phyloP scores from a whole-genome alignment of 2,329 filamentous ascomycete species.

The Bipolaris gigantea region DNA sequence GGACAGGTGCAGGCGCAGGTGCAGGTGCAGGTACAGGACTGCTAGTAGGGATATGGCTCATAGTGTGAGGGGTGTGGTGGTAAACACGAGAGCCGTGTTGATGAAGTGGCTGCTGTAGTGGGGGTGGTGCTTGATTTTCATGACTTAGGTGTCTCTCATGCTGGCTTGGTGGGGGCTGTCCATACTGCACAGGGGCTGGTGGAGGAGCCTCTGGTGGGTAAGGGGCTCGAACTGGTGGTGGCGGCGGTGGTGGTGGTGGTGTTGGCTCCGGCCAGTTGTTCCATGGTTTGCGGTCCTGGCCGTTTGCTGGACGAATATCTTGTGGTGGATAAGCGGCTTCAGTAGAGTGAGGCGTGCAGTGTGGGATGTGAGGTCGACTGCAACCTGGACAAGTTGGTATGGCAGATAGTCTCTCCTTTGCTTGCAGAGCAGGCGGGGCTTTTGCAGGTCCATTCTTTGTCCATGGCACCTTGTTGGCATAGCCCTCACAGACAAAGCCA shows the following conservation, averaged over 20 bases:
- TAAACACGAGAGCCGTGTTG: slow-evolving; percentile 39
- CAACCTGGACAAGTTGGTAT: slow-evolving; percentile 25
- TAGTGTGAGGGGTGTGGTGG: slow-evolving; percentile 34
- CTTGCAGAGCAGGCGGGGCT: slow-evolving; percentile 69
- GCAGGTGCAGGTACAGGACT: slow-evolving; percentile 14
- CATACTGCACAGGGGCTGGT: slow-evolving; percentile 22
- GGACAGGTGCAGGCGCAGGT: slow-evolving; percentile 13
- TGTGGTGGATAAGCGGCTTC: slow-evolving; percentile 19
- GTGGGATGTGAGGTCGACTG: slow-evolving; percentile 33
- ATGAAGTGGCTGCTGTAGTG: slow-evolving; percentile 27
- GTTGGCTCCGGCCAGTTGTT: slow-evolving; percentile 25
- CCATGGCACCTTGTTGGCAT: slow-evolving; percentile 77
- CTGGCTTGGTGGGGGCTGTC: slow-evolving; percentile 20
- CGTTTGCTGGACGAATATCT: slow-evolving; percentile 20
- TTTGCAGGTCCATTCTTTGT: slow-evolving; percentile 70
- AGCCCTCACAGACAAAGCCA: slow-evolving; percentile 88
- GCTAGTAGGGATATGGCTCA: slow-evolving; percentile 30
- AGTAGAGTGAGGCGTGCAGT: slow-evolving; percentile 25
- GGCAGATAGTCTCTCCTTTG: slow-evolving; percentile 64
- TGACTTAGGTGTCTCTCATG: slow-evolving; percentile 27
- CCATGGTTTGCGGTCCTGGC: slow-evolving; percentile 35
- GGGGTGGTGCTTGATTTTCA: slow-evolving; percentile 27
- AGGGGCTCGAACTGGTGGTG: slow-evolving; percentile 25
- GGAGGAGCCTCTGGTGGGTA: slow-evolving; percentile 25
- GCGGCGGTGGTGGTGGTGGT: slow-evolving; percentile 19